phyloP scores from a whole-genome alignment of 805 yeast genomes.

The Metschnikowia chrysomelidarum region DNA sequence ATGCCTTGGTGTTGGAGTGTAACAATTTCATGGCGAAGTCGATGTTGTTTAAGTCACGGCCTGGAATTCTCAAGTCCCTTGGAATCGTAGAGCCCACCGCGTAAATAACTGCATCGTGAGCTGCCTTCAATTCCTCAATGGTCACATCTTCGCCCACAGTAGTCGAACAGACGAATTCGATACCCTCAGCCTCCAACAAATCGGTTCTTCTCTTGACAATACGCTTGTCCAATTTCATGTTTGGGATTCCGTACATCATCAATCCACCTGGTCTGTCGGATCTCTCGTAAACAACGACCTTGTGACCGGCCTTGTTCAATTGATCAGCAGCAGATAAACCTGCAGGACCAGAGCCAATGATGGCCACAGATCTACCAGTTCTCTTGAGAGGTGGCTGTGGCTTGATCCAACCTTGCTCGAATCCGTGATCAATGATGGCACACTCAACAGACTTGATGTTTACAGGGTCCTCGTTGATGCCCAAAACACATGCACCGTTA shows the following conservation, averaged over 20 bases:
- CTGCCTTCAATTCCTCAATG: conserved; percentile 61
- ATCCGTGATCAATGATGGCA: conserved; percentile 94
- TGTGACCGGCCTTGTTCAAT: conserved; percentile 93
- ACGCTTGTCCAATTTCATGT: conserved; percentile 94
- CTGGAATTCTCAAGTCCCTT: conserved; percentile 91
- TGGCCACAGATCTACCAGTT: conserved; percentile 82
- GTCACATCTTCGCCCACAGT: conserved; percentile 83
- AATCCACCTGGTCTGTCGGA: conserved; percentile 96
- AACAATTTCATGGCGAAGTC: conserved; percentile 93
- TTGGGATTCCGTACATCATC: conserved; percentile 98
- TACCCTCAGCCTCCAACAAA: conserved; percentile 85
- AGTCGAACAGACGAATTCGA: conserved; percentile 70
- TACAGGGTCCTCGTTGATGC: conserved; percentile 91
- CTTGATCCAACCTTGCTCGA: conserved; percentile 93
- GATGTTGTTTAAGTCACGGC: conserved; percentile 86
- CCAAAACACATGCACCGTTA: conserved; percentile 91
- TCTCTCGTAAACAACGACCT: conserved; percentile 89
- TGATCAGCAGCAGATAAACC: conserved; percentile 98
- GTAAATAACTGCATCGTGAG: conserved; percentile 80
- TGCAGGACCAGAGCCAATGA: conserved; percentile 96
- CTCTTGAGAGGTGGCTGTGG: conserved; percentile 77
- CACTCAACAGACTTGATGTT: conserved; percentile 95
- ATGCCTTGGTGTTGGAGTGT: conserved; percentile 84
- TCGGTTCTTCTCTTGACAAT: conserved; percentile 93
- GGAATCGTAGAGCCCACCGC: conserved; percentile 97